A percentile compares a stretch with the other conserved stretches of the same genome.
These are phyloP conservation scores for Sphagnum contortum DNA, from an alignment of 225 moss, liverwort and hornwort species.

Conservation along the genomic window DNA sequence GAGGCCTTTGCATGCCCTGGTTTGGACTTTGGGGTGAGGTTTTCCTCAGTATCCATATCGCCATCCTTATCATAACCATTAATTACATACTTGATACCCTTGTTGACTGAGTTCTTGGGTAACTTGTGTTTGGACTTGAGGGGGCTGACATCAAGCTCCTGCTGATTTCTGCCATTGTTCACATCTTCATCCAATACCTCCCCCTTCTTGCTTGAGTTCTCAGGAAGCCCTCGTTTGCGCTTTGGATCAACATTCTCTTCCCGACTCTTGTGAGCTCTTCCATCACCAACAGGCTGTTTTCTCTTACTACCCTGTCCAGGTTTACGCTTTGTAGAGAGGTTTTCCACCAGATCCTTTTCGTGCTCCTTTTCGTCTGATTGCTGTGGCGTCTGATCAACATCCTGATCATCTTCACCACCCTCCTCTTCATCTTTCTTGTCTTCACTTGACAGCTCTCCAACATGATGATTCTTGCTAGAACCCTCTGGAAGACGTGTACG, in stretches of 20 bases:
- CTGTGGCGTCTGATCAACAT: too few species aligned
- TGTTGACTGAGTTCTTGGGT: slow-evolving; percentile 6
- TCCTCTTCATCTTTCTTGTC: too few species aligned
- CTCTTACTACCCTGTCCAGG: too few species aligned
- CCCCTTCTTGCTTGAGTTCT: slow-evolving; percentile 13
- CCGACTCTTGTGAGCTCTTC: too few species aligned
- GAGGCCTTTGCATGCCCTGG: not conserved
- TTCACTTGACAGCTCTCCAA: too few species aligned
- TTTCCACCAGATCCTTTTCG: not conserved
- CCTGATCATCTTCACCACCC: too few species aligned
- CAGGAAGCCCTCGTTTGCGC: slow-evolving; percentile 35
- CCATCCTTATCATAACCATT: not conserved
- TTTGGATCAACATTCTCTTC: not conserved
- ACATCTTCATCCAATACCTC: too few species aligned
- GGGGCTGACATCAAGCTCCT: slow-evolving; percentile 3
- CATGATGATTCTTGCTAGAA: too few species aligned
- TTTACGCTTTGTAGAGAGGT: slow-evolving; percentile 1
- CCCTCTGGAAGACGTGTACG: too few species aligned
- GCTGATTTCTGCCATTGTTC: slow-evolving; percentile 1
- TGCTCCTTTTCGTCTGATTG: not conserved
- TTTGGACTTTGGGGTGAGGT: slow-evolving; percentile 14
- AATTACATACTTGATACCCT: slow-evolving; percentile 17
- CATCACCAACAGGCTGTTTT: too few species aligned
- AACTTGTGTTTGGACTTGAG: slow-evolving; percentile 7
- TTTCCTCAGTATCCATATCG: slow-evolving; percentile 15